phyloP scores from a whole-genome alignment of 2,329 filamentous ascomycete genomes.

The Massarina eburnea region DNA sequence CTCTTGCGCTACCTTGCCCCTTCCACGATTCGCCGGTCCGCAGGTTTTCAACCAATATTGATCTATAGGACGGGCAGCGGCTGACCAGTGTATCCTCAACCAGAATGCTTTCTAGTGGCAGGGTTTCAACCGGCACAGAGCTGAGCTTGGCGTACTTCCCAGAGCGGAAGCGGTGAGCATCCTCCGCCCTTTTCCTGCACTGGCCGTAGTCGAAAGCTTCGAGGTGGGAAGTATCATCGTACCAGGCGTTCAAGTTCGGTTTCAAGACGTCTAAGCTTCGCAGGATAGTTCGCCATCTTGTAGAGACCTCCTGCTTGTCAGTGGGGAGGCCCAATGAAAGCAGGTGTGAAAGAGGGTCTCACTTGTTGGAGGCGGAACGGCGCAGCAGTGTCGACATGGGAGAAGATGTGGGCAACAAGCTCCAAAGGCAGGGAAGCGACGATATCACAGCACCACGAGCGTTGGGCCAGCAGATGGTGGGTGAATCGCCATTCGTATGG shows the following conservation, averaged over 20 bases:
- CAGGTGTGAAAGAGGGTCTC: slow-evolving; percentile 7
- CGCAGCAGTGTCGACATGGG: slow-evolving; percentile 32
- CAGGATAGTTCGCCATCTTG: slow-evolving; percentile 33
- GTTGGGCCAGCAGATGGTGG: slow-evolving; percentile 16
- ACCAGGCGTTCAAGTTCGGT: slow-evolving; percentile 23
- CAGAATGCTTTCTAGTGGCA: slow-evolving; percentile 1
- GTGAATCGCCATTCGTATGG: slow-evolving; percentile 35
- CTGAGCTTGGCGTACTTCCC: slow-evolving; percentile 13
- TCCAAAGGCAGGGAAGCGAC: slow-evolving; percentile 42
- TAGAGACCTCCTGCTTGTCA: slow-evolving; percentile 30
- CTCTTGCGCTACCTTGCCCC: slow-evolving; percentile 21
- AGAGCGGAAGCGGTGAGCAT: slow-evolving; percentile 28
- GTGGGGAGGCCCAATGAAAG: neutral
- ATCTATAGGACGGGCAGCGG: slow-evolving; percentile 6
- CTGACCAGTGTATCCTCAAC: slow-evolving; percentile 21
- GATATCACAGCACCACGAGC: slow-evolving; percentile 36
- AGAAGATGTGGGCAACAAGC: slow-evolving; percentile 39
- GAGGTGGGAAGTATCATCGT: slow-evolving; percentile 14
- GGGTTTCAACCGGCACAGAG: neutral
- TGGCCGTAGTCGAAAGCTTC: slow-evolving; percentile 16
- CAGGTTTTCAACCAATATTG: slow-evolving; percentile 26
- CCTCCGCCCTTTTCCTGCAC: slow-evolving; percentile 21
- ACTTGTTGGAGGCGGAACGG: slow-evolving; percentile 33
- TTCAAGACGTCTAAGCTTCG: slow-evolving; percentile 27
- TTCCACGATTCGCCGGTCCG: slow-evolving; percentile 15